These are phyloP conservation scores for Phytophthora constricta DNA, from an alignment of 352 stramenopile species.

Conservation along the genomic window DNA sequence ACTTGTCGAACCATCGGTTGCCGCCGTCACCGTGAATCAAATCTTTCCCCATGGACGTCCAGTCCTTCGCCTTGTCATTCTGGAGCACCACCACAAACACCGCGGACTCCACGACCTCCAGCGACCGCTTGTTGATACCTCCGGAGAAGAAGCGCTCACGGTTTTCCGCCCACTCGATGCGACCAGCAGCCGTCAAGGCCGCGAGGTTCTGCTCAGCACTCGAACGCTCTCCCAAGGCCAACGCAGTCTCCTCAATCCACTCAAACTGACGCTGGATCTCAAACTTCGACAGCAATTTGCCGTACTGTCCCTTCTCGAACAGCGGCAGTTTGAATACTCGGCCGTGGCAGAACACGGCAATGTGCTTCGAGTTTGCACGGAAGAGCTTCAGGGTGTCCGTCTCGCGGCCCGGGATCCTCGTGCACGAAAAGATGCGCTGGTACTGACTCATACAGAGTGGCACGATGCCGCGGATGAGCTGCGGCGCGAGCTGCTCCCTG, in stretches of 20 bases:
- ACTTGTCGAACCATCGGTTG: conserved; percentile 99
- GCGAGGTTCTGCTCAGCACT: conserved; percentile 65
- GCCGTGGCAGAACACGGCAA: conserved; percentile 88
- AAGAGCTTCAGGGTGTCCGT: conserved; percentile 84
- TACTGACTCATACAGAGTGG: conserved; percentile 93
- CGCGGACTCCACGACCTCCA: conserved; percentile 77
- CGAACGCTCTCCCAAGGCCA: conserved; percentile 39
- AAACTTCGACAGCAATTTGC: conserved; percentile 73
- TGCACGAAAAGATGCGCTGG: conserved; percentile 90
- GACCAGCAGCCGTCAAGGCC: conserved; percentile 80
- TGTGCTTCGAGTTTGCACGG: conserved; percentile 80
- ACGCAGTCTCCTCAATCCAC: conserved; percentile 64
- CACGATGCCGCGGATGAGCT: conserved; percentile 86
- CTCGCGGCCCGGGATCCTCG: conserved; percentile 87
- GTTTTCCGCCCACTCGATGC: conserved; percentile 91
- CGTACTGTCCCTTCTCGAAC: conserved; percentile 81
- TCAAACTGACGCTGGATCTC: conserved; percentile 86
- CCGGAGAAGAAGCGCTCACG: conserved; percentile 89
- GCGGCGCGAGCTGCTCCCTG: conserved; percentile 78
- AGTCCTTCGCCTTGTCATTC: conserved; percentile 61
- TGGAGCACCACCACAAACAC: conserved; percentile 84
- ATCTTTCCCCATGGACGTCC: conserved; percentile 73
- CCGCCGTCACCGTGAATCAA: conserved; percentile 87
- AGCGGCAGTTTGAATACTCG: conserved; percentile 90
- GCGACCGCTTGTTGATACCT: conserved; percentile 88